phyloP scores from a whole-genome alignment of 306 rosid species.

The Mimosa pudica region DNA sequence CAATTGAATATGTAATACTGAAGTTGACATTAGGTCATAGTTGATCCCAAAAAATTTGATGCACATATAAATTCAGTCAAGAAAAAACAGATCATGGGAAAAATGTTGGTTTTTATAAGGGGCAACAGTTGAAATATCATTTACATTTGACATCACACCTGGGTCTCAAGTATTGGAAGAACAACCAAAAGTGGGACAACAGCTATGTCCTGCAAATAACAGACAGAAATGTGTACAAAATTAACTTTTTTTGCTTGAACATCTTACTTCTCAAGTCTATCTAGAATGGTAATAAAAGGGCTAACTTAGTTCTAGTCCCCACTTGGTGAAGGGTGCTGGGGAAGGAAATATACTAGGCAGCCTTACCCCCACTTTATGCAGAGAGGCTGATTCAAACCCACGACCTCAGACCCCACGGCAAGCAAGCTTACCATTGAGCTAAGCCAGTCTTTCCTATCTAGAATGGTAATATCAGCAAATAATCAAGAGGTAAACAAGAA shows the following conservation, averaged over 20 bases:
- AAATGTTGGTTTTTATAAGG: background rate
- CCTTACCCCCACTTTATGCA: too few relatives aligned
- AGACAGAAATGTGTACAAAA: constrained; percentile 40
- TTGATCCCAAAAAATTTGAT: constrained; percentile 2
- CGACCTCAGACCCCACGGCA: too few relatives aligned
- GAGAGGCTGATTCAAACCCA: too few relatives aligned
- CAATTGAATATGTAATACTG: constrained; percentile 2
- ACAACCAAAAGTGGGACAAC: constrained; percentile 96
- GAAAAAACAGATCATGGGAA: constrained; percentile 4
- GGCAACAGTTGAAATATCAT: constrained; percentile 8
- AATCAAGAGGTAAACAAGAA: constrained; percentile 38
- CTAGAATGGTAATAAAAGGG: background rate
- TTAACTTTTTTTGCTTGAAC: constrained; percentile 20
- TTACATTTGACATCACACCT: constrained; percentile 60
- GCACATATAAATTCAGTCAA: constrained; percentile 6
- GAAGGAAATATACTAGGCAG: too few relatives aligned
- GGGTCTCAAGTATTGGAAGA: constrained; percentile 97
- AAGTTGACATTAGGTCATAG: constrained; percentile 7
- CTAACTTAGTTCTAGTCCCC: too few relatives aligned
- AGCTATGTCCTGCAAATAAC: constrained; percentile 90
- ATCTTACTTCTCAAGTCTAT: constrained; percentile 25
- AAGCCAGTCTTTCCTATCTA: constrained; percentile 17
- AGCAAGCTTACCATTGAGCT: too few relatives aligned
- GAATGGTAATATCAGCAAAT: constrained; percentile 33
- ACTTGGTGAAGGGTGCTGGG: too few relatives aligned